Evolutionary conservation across 139 green algal species (phyloP).

Genomic region (Axilococcus clingmanii): DNA sequence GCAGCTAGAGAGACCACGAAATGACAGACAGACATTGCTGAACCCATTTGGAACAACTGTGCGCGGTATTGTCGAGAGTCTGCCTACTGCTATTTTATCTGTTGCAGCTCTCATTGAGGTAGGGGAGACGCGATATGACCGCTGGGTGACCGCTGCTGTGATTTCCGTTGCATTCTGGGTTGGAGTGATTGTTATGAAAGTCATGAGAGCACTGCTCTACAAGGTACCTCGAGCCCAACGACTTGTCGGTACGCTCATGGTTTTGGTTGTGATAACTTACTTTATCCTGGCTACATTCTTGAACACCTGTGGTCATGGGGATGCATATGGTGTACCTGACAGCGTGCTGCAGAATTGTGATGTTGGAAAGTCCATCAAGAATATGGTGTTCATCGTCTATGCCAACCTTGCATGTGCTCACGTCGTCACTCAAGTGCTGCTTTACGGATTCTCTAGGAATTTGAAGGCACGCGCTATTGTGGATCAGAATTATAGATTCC

Average conservation of each 20-base stretch:
- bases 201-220: slow-evolving; percentile 9
- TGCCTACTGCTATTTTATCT: slow-evolving; percentile 24
- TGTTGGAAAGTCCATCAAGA: slow-evolving; percentile 20
- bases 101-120: slow-evolving; percentile 21
- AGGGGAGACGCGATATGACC: slow-evolving; percentile 20
- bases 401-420: slow-evolving; percentile 22
- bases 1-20: slow-evolving; percentile 35
- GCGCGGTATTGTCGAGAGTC: slow-evolving; percentile 15
- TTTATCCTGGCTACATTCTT: slow-evolving; percentile 30
- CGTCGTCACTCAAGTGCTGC: slow-evolving; percentile 10
- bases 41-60: slow-evolving; percentile 16
- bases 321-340: too few relatives aligned
- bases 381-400: slow-evolving; percentile 33
- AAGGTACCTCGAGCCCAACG: slow-evolving; percentile 27
- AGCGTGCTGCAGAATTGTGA: too few relatives aligned
- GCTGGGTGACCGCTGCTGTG: slow-evolving; percentile 29
- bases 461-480: slow-evolving; percentile 27
- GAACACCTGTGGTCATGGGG: neutral
- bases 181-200: slow-evolving; percentile 8
- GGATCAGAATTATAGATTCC: slow-evolving; percentile 10
- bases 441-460: slow-evolving; percentile 15
- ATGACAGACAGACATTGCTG: slow-evolving; percentile 22
- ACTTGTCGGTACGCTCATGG: slow-evolving; percentile 15
- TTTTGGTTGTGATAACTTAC: slow-evolving; percentile 8
- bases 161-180: slow-evolving; percentile 25